phyloP scores from a whole-genome alignment of 1,284 basidiomycete genomes.

The Leccinum subrobustum region DNA sequence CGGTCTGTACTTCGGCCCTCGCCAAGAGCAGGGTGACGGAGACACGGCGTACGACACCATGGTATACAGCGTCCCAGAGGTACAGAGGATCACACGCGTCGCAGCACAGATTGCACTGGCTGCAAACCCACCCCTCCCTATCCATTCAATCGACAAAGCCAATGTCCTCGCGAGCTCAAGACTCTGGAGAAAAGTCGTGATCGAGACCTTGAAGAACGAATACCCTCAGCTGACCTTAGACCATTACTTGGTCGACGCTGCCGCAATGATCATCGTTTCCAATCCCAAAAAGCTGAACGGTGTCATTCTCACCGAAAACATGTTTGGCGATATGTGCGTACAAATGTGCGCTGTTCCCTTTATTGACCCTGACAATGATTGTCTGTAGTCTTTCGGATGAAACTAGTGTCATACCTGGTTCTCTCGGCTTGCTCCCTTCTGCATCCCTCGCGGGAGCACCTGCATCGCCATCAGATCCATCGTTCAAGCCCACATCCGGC shows the following conservation, averaged over 20 bases:
- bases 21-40: slow-evolving; percentile 80
- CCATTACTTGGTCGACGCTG: slow-evolving; percentile 94
- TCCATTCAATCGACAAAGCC: slow-evolving; percentile 98
- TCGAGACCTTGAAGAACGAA: slow-evolving; percentile 78
- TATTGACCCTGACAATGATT: slow-evolving; percentile 7
- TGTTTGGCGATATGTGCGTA: slow-evolving; percentile 93
- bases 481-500: slow-evolving; percentile 76
- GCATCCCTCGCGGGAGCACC: slow-evolving; percentile 94
- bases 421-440: slow-evolving; percentile 93
- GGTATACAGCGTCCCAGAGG: slow-evolving; percentile 90
- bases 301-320: slow-evolving; percentile 90
- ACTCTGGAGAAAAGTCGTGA: slow-evolving; percentile 92
- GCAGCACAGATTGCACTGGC: slow-evolving; percentile 91
- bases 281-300: slow-evolving; percentile 96
- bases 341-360: slow-evolving; percentile 10
- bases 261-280: slow-evolving; percentile 94
- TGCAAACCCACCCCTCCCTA: slow-evolving; percentile 80
- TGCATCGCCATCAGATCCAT: slow-evolving; percentile 60
- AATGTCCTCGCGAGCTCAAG: slow-evolving; percentile 96
- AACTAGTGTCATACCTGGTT: slow-evolving; percentile 96
- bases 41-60: slow-evolving; percentile 87
- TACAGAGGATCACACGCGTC: slow-evolving; percentile 93
- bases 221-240: slow-evolving; percentile 85
- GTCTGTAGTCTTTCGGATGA: slow-evolving; percentile 87
- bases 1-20: slow-evolving; percentile 90